phyloP scores from a whole-genome alignment of 352 stramenopile genomes.

The Halophytophthora batemanensis region DNA sequence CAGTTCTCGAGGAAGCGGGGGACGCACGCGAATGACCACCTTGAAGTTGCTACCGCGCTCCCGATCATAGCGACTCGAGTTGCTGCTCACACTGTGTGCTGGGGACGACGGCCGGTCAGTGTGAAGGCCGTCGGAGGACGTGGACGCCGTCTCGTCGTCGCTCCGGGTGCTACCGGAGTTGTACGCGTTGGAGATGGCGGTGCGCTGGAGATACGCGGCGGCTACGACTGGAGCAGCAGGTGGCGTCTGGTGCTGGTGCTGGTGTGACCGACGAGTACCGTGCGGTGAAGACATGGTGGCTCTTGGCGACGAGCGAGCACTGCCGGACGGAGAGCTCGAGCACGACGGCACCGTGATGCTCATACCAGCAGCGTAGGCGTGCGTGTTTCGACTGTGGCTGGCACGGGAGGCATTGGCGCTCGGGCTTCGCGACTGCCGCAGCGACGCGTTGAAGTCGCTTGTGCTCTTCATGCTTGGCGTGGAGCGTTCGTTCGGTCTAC shows the following conservation, averaged over 20 bases:
- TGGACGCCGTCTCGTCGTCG: constrained; percentile 63
- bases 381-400: constrained; percentile 4
- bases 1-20: constrained; percentile 85
- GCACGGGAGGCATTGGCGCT: constrained; percentile 15
- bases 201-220: constrained; percentile 45
- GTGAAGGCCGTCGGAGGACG: constrained; percentile 42
- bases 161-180: constrained; percentile 31
- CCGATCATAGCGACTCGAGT: constrained; percentile 24
- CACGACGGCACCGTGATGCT: constrained; percentile 46
- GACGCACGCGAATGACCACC: constrained; percentile 91
- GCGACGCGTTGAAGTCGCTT: constrained; percentile 31
- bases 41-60: constrained; percentile 86
- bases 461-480: constrained; percentile 25
- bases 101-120: constrained; percentile 35
- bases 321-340: constrained; percentile 28
- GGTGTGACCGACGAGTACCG: constrained; percentile 23
- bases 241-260: constrained; percentile 18
- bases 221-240: constrained; percentile 7
- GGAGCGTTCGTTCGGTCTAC: neutral
- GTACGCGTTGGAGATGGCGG: constrained; percentile 65
- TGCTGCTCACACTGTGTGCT: constrained; percentile 30
- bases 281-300: constrained; percentile 19
- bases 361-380: constrained; percentile 30
- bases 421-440: constrained; percentile 25
- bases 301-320: constrained; percentile 33